These are phyloP conservation scores for Cucurbita argyrosperma DNA, from an alignment of 306 rosid genomes.

Conservation along the genomic window DNA sequence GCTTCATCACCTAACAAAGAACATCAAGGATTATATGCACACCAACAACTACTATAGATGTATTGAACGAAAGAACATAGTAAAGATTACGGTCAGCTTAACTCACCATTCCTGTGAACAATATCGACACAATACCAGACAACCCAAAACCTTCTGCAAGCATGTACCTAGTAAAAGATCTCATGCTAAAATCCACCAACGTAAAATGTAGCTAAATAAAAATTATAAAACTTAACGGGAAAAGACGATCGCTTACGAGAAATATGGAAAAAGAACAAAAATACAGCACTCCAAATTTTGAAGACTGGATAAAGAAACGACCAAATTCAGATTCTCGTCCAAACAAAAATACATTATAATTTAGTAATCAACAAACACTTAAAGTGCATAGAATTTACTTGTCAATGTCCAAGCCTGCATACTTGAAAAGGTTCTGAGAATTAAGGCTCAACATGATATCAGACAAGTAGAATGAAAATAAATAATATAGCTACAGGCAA, in stretches of 20 bases:
- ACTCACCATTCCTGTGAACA: conserved; percentile 93
- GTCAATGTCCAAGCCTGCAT: conserved; percentile 97
- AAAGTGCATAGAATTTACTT: conserved; percentile 43
- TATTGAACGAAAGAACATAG: not conserved
- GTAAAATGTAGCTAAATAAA: not conserved
- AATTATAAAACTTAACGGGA: not conserved
- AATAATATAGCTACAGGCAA: conserved; percentile 4
- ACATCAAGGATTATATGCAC: conserved; percentile 8
- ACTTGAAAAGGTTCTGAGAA: conserved; percentile 76
- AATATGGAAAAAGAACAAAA: conserved; percentile 93
- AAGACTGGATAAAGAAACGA: conserved; percentile 45
- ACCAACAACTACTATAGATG: conserved; percentile 3
- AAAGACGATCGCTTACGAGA: conserved; percentile 61
- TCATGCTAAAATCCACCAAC: conserved; percentile 8
- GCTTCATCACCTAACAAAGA: conserved; percentile 87
- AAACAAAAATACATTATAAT: not conserved
- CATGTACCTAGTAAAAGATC: conserved; percentile 56
- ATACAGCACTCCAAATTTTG: conserved; percentile 98
- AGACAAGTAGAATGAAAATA: conserved; percentile 1
- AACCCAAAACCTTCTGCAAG: conserved; percentile 94
- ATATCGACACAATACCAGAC: conserved; percentile 92
- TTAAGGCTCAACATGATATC: conserved; percentile 41
- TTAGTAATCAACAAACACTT: not conserved
- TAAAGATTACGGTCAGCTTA: not conserved
- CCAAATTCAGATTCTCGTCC: not conserved